These are phyloP conservation scores for Rosa chinensis DNA, from an alignment of 306 rosid genomes.

Conservation along the genomic window DNA sequence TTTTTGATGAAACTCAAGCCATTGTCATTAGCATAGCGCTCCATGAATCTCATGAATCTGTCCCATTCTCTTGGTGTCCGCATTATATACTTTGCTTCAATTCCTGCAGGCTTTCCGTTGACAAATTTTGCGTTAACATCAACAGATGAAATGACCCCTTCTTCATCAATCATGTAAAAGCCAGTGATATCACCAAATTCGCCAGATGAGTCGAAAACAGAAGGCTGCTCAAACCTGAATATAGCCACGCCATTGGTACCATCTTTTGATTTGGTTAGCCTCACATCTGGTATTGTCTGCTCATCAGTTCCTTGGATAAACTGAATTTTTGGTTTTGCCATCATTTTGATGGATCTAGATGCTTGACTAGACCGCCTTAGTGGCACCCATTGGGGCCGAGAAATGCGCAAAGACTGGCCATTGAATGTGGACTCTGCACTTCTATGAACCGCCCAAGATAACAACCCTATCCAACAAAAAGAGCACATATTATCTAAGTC, in stretches of 20 bases:
- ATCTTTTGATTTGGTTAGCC: slow-evolving; percentile 84
- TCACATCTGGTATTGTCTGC: slow-evolving; percentile 88
- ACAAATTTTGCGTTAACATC: slow-evolving; percentile 94
- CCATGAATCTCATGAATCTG: slow-evolving; percentile 99
- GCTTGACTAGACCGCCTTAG: slow-evolving; percentile 24
- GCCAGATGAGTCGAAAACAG: slow-evolving; percentile 90
- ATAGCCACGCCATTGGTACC: slow-evolving; percentile 96
- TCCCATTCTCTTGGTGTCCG: slow-evolving; percentile 87
- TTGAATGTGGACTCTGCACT: slow-evolving; percentile 60
- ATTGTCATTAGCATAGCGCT: slow-evolving; percentile 81
- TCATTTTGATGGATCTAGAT: slow-evolving; percentile 37
- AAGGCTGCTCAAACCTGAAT: slow-evolving; percentile 88
- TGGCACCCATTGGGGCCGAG: slow-evolving; percentile 35
- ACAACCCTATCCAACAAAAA: slow-evolving; percentile 36
- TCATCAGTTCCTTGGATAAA: slow-evolving; percentile 99
- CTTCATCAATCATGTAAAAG: slow-evolving; percentile 95
- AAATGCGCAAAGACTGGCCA: slow-evolving; percentile 53
- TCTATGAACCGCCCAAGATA: slow-evolving; percentile 41
- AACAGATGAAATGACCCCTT: slow-evolving; percentile 88
- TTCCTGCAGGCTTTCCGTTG: slow-evolving; percentile 87
- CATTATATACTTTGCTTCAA: slow-evolving; percentile 94
- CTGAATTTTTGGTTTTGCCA: slow-evolving; percentile 78
- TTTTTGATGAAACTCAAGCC: slow-evolving; percentile 82
- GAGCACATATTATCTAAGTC: slow-evolving; percentile 1
- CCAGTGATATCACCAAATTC: slow-evolving; percentile 98